Conservation (phyloP, 2,329 filamentous ascomycete genomes). For the Fusarium beomiforme region DNA sequence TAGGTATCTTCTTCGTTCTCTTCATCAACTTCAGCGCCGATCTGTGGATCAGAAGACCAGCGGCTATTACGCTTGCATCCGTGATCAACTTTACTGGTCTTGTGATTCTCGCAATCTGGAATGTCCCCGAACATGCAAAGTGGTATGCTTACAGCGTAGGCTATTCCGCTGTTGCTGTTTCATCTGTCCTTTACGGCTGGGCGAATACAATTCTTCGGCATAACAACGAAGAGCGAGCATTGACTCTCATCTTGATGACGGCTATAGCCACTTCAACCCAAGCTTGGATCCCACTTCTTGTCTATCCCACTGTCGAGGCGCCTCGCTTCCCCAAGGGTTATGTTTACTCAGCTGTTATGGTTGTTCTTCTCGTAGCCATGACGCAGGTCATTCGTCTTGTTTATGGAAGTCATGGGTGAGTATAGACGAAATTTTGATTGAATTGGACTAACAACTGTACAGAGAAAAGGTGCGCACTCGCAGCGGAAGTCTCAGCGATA, state of each 20-base stretch:
- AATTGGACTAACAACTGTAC: neutral
- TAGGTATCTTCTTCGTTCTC: neutral
- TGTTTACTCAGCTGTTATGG: neutral
- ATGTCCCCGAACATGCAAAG: neutral
- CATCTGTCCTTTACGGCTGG: neutral
- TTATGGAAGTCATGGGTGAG: neutral
- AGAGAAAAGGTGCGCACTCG: neutral
- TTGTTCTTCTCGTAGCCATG: neutral
- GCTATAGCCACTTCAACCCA: neutral
- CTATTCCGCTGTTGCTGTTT: neutral
- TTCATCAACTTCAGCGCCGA: neutral
- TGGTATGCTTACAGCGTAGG: neutral
- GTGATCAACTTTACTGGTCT: neutral
- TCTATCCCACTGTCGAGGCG: neutral
- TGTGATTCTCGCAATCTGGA: neutral
- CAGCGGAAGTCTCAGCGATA: neutral
- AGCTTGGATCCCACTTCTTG: neutral
- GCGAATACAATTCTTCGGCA: neutral
- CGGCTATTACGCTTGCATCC: neutral
- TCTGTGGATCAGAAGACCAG: neutral
- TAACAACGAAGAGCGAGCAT: neutral
- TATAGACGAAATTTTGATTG: accelerated
- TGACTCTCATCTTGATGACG: neutral
- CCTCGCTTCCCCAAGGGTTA: neutral
- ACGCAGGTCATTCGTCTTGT: neutral